These are phyloP conservation scores for Penicillium sp. DNA, from an alignment of 2,329 filamentous ascomycete genomes.

Conservation along the genomic window DNA sequence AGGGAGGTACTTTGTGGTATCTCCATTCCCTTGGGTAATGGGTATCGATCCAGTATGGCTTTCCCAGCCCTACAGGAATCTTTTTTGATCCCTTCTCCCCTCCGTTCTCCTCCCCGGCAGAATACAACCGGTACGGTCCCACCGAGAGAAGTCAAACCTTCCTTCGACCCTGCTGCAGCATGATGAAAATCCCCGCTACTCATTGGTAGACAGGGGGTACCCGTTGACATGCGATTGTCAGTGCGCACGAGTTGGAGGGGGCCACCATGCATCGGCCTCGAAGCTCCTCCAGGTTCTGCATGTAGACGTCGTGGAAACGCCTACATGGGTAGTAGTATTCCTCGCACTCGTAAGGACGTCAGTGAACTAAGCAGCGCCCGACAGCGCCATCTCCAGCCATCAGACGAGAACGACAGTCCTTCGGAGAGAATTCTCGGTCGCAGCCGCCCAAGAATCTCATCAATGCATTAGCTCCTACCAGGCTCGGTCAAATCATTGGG, in stretches of 20 bases:
- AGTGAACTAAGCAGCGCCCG: too few species aligned
- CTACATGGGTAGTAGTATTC: too few species aligned
- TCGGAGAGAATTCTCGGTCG: not conserved
- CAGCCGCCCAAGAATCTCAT: not conserved
- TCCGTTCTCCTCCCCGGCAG: not conserved
- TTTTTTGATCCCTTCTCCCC: not conserved
- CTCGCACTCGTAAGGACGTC: too few species aligned
- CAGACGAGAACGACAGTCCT: not conserved
- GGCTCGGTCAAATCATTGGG: not conserved
- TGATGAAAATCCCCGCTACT: not conserved
- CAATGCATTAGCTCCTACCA: not conserved
- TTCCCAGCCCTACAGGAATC: not conserved
- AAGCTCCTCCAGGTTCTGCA: not conserved
- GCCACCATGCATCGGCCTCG: not conserved
- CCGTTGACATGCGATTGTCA: conserved; percentile 14
- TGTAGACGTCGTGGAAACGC: not conserved
- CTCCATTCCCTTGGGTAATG: not conserved
- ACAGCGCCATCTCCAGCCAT: not conserved
- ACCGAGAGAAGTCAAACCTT: conserved; percentile 2
- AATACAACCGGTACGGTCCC: not conserved
- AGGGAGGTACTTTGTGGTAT: not conserved
- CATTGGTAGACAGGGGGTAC: not conserved
- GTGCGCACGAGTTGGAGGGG: conserved; percentile 23
- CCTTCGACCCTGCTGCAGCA: conserved; percentile 1
- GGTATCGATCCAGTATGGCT: not conserved